Evolutionary conservation across 345 rosid species (phyloP), one percentile per base, ranked within the genome.

Genomic region (Leavenworthia alabamica): DNA sequence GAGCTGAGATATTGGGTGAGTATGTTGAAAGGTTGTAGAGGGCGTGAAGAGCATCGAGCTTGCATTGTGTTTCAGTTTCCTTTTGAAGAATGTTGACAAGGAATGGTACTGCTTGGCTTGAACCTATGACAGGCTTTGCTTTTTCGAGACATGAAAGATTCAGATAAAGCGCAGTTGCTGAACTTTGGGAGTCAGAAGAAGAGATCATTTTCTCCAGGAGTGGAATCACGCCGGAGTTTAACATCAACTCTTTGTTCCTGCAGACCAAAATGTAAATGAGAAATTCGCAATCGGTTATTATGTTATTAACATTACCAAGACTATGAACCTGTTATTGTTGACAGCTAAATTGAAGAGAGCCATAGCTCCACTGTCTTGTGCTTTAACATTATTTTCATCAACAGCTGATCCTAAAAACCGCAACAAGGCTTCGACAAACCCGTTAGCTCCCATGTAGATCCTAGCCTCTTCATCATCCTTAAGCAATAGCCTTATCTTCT

Each of bases 381-480:
- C 87, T 57, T 22, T 22, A 10, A 44, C 67, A 64, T 83, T 65
- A 66, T 73, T 73, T 16, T 71, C 79, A 54, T 36, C 74, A 14
- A 84, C 74, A 37, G 87, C 91, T 56, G 75, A 83, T 77, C 74
- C 78, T 12, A 93, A 77, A 60, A 84, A 93, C 56, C 70, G 78
- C 64, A 87, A 66, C 46, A 90, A 75, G 17, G 83, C 92, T 66
- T 83, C 87, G 12, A 87, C 89, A 68, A 90, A 90, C 43, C 99
- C 96, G 53, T 84, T 86, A 14, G 86, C 84, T 43, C 99, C 99
- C 95, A 87, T 71, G 66, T 74, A 80, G 57, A 80, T 80, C 77
- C 99, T 81, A 11, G 92, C 90, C 73, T 93, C 97, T 66, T 87
- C 97, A 57, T 93, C 97, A 64, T 89, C 95, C 82, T 90, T 90